A percentile compares a stretch with the other conserved stretches of the same genome.
Conservation (phyloP, 352 stramenopile genomes). For the Phytophthora litchii region DNA sequence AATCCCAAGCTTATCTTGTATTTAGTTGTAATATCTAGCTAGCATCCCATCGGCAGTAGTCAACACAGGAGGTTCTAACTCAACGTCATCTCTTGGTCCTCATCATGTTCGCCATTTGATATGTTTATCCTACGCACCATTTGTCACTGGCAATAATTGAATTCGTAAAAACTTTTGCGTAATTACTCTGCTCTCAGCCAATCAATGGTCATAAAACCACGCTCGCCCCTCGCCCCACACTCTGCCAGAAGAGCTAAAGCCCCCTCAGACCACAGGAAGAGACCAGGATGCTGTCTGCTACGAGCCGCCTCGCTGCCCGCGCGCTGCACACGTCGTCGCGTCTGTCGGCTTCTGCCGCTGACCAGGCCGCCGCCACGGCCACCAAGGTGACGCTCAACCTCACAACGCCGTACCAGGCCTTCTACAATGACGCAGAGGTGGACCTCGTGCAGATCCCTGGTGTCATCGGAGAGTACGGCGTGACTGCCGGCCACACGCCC, state of each 20-base stretch:
- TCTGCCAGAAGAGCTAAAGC: slow-evolving; percentile 25
- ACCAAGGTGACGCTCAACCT: slow-evolving; percentile 90
- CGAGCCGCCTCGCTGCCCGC: slow-evolving; percentile 56
- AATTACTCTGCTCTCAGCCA: slow-evolving; percentile 23
- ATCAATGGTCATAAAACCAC: slow-evolving; percentile 14
- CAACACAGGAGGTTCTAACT: slow-evolving; percentile 1
- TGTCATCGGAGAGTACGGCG: slow-evolving; percentile 96
- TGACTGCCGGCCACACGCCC: slow-evolving; percentile 96
- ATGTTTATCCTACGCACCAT: too few species aligned
- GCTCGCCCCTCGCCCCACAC: slow-evolving; percentile 21
- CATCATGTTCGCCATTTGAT: background rate
- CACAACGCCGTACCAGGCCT: slow-evolving; percentile 80
- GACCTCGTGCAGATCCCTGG: slow-evolving; percentile 95
- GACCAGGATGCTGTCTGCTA: slow-evolving; percentile 55
- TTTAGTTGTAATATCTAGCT: slow-evolving; percentile 47
- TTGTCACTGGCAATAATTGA: too few species aligned
- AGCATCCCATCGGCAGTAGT: slow-evolving; percentile 17
- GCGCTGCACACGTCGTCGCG: slow-evolving; percentile 69
- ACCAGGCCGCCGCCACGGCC: slow-evolving; percentile 51
- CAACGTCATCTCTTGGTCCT: slow-evolving; percentile 9
- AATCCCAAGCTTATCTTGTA: slow-evolving; percentile 35
- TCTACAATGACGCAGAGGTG: slow-evolving; percentile 86
- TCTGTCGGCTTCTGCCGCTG: slow-evolving; percentile 56
- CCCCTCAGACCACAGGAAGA: slow-evolving; percentile 7
- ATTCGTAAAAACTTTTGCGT: slow-evolving; percentile 3